Conservation (phyloP, 208 protist species). For the Crithidia fasciculata region DNA sequence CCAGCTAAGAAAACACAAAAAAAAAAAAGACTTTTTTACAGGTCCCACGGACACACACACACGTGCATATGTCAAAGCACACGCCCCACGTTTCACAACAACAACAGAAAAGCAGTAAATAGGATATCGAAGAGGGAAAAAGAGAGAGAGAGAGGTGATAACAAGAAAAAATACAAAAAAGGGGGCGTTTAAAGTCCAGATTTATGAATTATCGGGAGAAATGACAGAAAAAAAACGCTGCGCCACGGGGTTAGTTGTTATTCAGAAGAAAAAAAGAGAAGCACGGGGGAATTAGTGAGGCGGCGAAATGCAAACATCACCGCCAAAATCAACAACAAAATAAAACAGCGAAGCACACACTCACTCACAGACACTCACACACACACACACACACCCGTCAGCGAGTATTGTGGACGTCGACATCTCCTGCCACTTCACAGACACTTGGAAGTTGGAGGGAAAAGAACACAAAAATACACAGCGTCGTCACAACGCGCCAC, state of each 20-base stretch:
- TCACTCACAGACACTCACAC: neutral
- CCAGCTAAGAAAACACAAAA: neutral
- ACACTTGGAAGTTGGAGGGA: neutral
- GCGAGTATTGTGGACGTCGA: neutral
- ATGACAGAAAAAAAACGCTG: neutral
- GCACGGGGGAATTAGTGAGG: neutral
- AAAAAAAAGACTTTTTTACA: neutral
- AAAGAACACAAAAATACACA: constrained; percentile 1
- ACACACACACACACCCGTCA: neutral
- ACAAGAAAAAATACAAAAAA: neutral
- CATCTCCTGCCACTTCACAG: too few relatives aligned
- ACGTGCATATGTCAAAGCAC: neutral
- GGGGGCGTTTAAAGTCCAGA: neutral
- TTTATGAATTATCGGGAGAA: too few relatives aligned
- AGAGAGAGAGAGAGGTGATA: too few relatives aligned
- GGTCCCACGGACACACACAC: neutral
- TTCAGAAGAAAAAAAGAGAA: constrained; percentile 9
- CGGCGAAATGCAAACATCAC: too few relatives aligned
- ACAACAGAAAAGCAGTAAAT: constrained; percentile 12
- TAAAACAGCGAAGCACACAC: neutral
- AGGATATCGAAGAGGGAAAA: neutral
- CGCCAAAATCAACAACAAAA: too few relatives aligned
- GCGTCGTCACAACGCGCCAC: neutral
- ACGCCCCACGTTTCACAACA: too few relatives aligned
- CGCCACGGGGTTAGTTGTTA: neutral